Percentiles rank a stretch among this genome's conserved stretches.
These are phyloP conservation scores for Smithsoniella earleae DNA, from an alignment of 163 green algal species.

Conservation along the genomic window DNA sequence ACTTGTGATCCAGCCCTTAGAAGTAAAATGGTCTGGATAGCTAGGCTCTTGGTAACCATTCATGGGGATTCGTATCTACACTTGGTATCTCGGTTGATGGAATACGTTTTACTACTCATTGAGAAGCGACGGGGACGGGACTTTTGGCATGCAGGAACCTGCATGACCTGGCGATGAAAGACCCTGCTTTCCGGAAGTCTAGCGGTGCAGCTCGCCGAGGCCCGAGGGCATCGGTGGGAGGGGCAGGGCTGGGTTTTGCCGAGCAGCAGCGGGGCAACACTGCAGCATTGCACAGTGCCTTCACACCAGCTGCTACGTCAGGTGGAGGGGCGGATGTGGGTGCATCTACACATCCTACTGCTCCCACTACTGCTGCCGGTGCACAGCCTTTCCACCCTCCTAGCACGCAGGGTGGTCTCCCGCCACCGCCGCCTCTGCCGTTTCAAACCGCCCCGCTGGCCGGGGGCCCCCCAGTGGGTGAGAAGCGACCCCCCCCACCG, in stretches of 20 bases:
- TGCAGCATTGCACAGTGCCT: not conserved
- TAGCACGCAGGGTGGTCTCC: not conserved
- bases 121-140: too few relatives aligned
- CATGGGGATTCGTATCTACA: too few relatives aligned
- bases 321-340: not conserved
- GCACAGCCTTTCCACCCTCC: not conserved
- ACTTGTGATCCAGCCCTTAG: too few relatives aligned
- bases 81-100: too few relatives aligned
- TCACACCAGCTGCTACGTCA: not conserved
- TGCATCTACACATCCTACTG: not conserved
- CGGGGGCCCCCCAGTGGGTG: not conserved
- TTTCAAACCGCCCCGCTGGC: not conserved
- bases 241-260: constrained; percentile 2
- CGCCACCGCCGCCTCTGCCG: not conserved
- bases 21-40: too few relatives aligned
- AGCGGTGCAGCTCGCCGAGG: not conserved
- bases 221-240: not conserved
- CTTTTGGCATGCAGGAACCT: constrained; percentile 27
- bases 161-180: constrained; percentile 24
- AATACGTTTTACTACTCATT: too few relatives aligned
- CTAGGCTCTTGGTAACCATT: too few relatives aligned
- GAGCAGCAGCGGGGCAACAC: too few relatives aligned
- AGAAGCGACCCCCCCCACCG: not conserved
- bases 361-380: not conserved
- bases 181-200: not conserved